Evolutionary conservation across 192 early-diverging fungal species (phyloP).

Genomic region (Geranomyces michiganensis): DNA sequence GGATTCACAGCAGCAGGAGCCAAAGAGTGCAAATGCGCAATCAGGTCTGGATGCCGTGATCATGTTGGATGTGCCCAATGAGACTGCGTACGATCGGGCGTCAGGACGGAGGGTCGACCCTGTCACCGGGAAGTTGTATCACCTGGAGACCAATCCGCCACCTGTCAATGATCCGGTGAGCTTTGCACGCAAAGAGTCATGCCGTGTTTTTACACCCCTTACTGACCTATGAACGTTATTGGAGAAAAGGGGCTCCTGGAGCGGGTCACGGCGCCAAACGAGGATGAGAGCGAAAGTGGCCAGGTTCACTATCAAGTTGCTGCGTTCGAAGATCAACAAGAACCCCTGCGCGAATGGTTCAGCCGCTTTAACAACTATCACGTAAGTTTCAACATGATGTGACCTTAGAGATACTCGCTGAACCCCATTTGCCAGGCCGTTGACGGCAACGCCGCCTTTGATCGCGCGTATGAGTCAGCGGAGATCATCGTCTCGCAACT

Average conservation of each 20-base stretch:
- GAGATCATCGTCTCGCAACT: slow-evolving; percentile 34
- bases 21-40: slow-evolving; percentile 21
- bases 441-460: slow-evolving; percentile 31
- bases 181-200: background rate
- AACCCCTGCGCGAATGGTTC: slow-evolving; percentile 58
- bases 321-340: slow-evolving; percentile 60
- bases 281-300: slow-evolving; percentile 36
- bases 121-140: slow-evolving; percentile 52
- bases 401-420: background rate
- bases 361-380: slow-evolving; percentile 52
- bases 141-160: slow-evolving; percentile 59
- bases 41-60: slow-evolving; percentile 56
- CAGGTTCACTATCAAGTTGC: slow-evolving; percentile 61
- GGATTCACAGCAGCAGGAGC: slow-evolving; percentile 23
- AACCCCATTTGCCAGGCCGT: slow-evolving; percentile 25
- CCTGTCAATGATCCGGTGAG: slow-evolving; percentile 51
- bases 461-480: slow-evolving; percentile 24
- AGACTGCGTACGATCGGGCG: slow-evolving; percentile 49
- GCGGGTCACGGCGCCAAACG: slow-evolving; percentile 42
- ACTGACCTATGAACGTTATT: background rate
- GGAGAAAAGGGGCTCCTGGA: slow-evolving; percentile 47
- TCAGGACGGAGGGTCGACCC: slow-evolving; percentile 55
- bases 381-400: slow-evolving; percentile 14
- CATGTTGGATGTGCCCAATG: slow-evolving; percentile 58
- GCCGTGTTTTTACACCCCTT: no score